Evolutionary conservation across 768 basidiomycete genomes (phyloP).

Genomic region (Tephrocybe rancida): DNA sequence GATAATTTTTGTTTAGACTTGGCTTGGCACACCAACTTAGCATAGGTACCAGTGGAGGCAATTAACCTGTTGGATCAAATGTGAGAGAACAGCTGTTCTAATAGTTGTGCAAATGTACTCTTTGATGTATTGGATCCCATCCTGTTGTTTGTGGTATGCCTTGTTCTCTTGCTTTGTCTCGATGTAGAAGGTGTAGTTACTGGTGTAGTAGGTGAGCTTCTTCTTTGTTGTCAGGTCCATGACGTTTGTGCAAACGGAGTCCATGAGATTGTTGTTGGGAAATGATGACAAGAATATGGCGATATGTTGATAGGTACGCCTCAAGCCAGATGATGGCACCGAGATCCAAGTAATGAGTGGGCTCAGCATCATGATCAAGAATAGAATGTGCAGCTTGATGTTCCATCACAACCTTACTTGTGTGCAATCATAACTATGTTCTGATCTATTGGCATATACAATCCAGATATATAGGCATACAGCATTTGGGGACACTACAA

Average conservation of each 20-base stretch:
- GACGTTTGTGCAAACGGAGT: slow-evolving; percentile 95
- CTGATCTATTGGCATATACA: too few species aligned
- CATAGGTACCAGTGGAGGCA: slow-evolving; percentile 99
- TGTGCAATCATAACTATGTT: too few species aligned
- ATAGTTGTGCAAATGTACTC: slow-evolving; percentile 58
- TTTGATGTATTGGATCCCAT: slow-evolving; percentile 98
- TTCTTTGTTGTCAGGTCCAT: slow-evolving; percentile 95
- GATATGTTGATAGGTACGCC: slow-evolving; percentile 96
- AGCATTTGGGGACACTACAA: too few species aligned
- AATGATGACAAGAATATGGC: slow-evolving; percentile 97
- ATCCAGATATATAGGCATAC: too few species aligned
- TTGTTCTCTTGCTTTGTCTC: slow-evolving; percentile 97
- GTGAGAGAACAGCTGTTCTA: neutral
- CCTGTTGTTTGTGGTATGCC: slow-evolving; percentile 97
- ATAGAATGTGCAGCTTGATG: slow-evolving; percentile 93
- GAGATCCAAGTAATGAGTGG: slow-evolving; percentile 91
- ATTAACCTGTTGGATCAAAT: slow-evolving; percentile 68
- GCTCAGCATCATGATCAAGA: slow-evolving; percentile 96
- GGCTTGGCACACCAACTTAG: slow-evolving; percentile 97
- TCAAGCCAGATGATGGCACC: slow-evolving; percentile 99
- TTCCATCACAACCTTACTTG: too few species aligned
- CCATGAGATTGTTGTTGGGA: slow-evolving; percentile 99
- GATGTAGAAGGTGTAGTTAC: slow-evolving; percentile 97
- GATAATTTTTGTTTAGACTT: slow-evolving; percentile 99
- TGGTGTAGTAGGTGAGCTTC: slow-evolving; percentile 92